Percentiles rank a stretch among this genome's conserved stretches.
Conservation (phyloP, 495 filamentous ascomycete genomes). For the Opeltia flavorubescens region DNA sequence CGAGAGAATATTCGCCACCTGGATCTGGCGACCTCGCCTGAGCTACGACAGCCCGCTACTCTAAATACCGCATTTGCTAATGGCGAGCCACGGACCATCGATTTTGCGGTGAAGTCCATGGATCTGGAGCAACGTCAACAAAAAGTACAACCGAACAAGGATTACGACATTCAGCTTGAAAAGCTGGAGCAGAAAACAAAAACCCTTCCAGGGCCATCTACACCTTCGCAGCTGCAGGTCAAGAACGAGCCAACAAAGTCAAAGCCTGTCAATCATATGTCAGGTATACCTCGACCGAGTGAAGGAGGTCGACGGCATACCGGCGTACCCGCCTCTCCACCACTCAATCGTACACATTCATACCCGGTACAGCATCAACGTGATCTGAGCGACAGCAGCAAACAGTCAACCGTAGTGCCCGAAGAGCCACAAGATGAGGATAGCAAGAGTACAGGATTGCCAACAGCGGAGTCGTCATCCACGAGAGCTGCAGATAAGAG, state of each 20-base stretch:
- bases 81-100: background rate
- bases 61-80: background rate
- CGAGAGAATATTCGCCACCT: conserved; percentile 50
- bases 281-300: conserved; percentile 37
- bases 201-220: conserved; percentile 1
- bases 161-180: background rate
- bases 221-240: conserved; percentile 17
- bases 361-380: conserved; percentile 40
- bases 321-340: conserved; percentile 41
- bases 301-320: conserved; percentile 28
- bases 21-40: conserved; percentile 50
- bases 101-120: background rate
- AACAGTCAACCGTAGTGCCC: conserved; percentile 2
- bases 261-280: conserved; percentile 15
- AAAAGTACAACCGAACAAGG: background rate
- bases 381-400: conserved; percentile 16
- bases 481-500: conserved; percentile 51
- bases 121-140: background rate
- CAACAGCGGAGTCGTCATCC: conserved; percentile 9
- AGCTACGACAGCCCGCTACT: background rate
- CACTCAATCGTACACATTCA: conserved; percentile 54
- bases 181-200: background rate
- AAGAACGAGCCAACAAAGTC: background rate
- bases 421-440: background rate
- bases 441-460: background rate